Base-by-base conservation (phyloP, 164 flowering plant genomes). In the Sedum album region DNA sequence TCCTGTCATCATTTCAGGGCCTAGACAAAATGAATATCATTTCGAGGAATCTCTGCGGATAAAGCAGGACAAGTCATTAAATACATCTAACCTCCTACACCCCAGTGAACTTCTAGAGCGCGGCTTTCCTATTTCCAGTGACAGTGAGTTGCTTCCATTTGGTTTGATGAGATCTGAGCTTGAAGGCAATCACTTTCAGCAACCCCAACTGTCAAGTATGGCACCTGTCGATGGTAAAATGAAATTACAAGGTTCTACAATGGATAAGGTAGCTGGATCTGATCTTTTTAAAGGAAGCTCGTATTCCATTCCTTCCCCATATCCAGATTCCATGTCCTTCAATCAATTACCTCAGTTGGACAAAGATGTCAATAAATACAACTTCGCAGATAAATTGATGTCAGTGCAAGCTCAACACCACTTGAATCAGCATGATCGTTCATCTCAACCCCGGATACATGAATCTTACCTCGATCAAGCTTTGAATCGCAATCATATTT, bases 151-250 rank as follows among this genome's bases (percentile, higher is more conserved):
- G 79, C 91, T 87, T 69, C 98, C 93, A 48, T 82, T 88, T 80
- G 93, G 93, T 30, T 76, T 90, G 71, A 69, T 81, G 36, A 81
- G 87, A 92, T 88, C 98, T 76, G 98, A 92, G 79, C 84, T 88
- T 60, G 88, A 85, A 74, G 81, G 81, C 23, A 62, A 75, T 68
- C 71, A 77, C 68, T 15, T 75, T 25, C 79, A 77, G 70, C 83
- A 66, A 66, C 60, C 74, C 67, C 82, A 81, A 68, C 69, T 82
- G 23, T 76, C 85, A 65, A 79, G 72, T 61, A 64, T 67, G 69
- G 69, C 81, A 39, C 74, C 86, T 17, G 71, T 73, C 49, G 66
- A 68, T 42, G 82, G 79, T 67, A 77, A 84, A 69, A 77, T 71
- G 75, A 70, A 70, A 36, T 71, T 82, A 2, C 77, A 77, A 53